Conservation (phyloP, 2,329 filamentous ascomycete species). For the Elsinoe perseae region DNA sequence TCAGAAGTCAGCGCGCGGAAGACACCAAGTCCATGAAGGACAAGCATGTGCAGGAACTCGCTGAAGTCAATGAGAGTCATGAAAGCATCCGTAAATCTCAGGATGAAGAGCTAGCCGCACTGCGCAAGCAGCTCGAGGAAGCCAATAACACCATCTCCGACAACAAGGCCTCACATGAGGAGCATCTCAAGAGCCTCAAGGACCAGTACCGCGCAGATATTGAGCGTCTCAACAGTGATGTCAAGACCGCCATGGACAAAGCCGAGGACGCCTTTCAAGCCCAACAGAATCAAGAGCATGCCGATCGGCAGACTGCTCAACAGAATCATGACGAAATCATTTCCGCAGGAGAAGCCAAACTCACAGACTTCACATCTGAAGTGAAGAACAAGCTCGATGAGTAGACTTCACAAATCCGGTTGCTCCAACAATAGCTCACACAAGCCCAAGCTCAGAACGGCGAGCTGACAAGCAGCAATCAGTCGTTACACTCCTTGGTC, state of each 20-base stretch:
- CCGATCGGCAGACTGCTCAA: not conserved
- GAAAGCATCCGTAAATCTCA: not conserved
- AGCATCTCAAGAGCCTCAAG: not conserved
- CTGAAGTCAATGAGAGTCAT: not conserved
- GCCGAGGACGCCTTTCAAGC: not conserved
- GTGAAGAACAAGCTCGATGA: not conserved
- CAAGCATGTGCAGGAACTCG: constrained; percentile 1
- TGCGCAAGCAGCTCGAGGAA: not conserved
- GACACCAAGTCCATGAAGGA: not conserved
- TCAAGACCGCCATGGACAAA: not conserved
- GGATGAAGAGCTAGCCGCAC: not conserved
- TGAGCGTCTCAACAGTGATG: not conserved
- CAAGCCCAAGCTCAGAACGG: too few species aligned
- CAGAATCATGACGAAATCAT: not conserved
- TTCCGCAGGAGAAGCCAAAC: not conserved
- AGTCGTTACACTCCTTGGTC: not conserved
- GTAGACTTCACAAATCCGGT: not conserved
- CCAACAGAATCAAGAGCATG: not conserved
- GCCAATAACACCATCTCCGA: not conserved
- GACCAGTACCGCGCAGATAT: not conserved
- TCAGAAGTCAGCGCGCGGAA: not conserved
- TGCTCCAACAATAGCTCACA: not conserved
- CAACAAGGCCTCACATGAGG: not conserved
- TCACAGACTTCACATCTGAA: not conserved
- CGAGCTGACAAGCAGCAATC: not conserved